Evolutionary conservation across 1,139 yeast genomes (phyloP).

Genomic region (Pichia kudriavzevii): DNA sequence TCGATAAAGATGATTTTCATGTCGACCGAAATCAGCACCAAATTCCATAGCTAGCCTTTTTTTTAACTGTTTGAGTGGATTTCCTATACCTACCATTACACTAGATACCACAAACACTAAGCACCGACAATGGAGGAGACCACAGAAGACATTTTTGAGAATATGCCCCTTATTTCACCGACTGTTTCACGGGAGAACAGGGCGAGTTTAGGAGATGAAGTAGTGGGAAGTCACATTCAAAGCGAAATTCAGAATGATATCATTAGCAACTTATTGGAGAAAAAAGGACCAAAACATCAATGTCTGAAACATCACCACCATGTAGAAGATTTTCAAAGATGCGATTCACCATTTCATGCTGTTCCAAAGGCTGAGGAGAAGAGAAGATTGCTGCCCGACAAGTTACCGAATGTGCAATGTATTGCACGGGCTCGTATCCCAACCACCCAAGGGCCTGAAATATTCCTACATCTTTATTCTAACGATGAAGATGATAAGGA

Average conservation of each 20-base stretch:
- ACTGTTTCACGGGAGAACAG: constrained; percentile 16
- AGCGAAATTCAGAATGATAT: no score
- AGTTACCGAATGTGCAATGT: constrained; percentile 72
- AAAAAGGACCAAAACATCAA: no score
- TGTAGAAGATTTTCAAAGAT: constrained; percentile 1
- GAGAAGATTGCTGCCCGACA: constrained; percentile 30
- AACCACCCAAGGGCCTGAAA: constrained; percentile 88
- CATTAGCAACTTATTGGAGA: no score
- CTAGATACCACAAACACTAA: not conserved
- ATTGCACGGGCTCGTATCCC: constrained; percentile 91
- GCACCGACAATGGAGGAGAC: not conserved
- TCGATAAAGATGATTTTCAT: not conserved
- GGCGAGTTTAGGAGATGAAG: no score
- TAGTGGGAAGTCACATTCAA: no score
- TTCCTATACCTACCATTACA: no score
- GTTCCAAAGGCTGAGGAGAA: constrained; percentile 19
- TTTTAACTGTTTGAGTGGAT: no score
- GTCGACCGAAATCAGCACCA: not conserved
- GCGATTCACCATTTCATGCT: constrained; percentile 9
- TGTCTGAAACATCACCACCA: no score
- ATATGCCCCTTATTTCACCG: constrained; percentile 29
- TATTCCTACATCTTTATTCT: constrained; percentile 80
- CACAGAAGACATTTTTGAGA: constrained; percentile 23
- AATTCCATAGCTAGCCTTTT: no score
- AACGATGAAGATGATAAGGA: constrained; percentile 86